These are phyloP conservation scores for Turnera subulata DNA, from an alignment of 345 rosid species.

Conservation along the genomic window DNA sequence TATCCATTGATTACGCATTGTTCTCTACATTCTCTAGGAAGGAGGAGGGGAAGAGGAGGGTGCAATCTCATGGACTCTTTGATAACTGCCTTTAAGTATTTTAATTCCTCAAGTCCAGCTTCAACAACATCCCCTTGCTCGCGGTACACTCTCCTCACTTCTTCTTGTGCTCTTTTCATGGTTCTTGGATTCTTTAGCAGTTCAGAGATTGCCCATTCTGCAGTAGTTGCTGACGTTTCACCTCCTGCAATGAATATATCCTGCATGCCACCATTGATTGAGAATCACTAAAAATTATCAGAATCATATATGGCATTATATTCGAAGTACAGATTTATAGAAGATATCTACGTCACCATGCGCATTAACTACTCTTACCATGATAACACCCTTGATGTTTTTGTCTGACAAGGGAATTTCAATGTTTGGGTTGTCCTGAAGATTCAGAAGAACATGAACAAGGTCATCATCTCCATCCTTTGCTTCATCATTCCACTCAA, in stretches of 20 bases:
- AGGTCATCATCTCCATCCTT: too few species aligned
- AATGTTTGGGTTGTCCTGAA: too few species aligned
- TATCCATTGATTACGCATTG: not conserved
- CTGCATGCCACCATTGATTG: not conserved
- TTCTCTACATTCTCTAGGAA: not conserved
- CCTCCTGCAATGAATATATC: not conserved
- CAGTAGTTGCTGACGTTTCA: not conserved
- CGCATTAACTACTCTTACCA: not conserved
- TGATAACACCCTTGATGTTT: constrained; percentile 34
- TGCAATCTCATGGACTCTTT: not conserved
- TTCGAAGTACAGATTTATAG: not conserved
- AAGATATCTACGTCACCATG: not conserved
- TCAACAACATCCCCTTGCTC: not conserved
- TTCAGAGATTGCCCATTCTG: not conserved
- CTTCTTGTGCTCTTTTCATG: not conserved
- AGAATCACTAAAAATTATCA: too few species aligned
- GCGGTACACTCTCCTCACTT: not conserved
- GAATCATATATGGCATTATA: not conserved
- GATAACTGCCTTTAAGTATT: not conserved
- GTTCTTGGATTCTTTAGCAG: not conserved
- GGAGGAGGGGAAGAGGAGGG: not conserved
- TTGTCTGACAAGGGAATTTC: too few species aligned
- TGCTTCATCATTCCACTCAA: too few species aligned
- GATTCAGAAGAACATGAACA: too few species aligned
- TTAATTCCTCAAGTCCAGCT: not conserved